These are phyloP conservation scores for Sungouiella blattae DNA, from an alignment of 805 yeast species.

Conservation along the genomic window DNA sequence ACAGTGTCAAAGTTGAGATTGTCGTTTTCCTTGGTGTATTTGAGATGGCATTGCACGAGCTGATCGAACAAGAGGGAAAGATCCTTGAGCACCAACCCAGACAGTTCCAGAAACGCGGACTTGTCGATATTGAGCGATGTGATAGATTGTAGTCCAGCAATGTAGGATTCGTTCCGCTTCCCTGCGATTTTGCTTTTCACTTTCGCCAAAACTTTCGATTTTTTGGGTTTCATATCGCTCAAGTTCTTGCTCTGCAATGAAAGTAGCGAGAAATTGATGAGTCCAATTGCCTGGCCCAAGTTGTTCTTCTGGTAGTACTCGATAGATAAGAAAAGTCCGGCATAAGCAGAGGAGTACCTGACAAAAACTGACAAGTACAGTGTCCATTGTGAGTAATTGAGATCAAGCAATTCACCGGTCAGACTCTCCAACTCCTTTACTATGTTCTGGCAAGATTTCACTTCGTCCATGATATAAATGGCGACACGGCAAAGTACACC, in stretches of 20 bases:
- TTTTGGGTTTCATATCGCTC: constrained; percentile 7
- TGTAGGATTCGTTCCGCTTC: constrained; percentile 28
- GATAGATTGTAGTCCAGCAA: constrained; percentile 30
- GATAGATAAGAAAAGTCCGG: constrained; percentile 42
- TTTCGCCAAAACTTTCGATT: constrained; percentile 16
- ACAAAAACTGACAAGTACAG: constrained; percentile 29
- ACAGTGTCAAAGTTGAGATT: constrained; percentile 40
- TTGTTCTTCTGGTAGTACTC: constrained; percentile 44
- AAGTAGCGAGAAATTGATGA: constrained; percentile 35
- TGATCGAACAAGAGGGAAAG: constrained; percentile 39
- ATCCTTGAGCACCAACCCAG: constrained; percentile 35
- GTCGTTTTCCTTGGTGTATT: constrained; percentile 42
- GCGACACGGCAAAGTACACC: constrained; percentile 46
- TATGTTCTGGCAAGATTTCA: constrained; percentile 21
- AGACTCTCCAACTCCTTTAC: constrained; percentile 9
- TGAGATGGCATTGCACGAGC: constrained; percentile 35
- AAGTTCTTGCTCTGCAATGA: constrained; percentile 31
- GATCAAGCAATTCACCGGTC: constrained; percentile 5
- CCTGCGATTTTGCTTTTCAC: constrained; percentile 25
- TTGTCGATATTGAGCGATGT: constrained; percentile 33
- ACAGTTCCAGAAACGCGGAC: constrained; percentile 30
- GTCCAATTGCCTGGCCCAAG: constrained; percentile 46
- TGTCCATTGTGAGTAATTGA: constrained; percentile 20
- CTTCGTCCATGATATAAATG: constrained; percentile 35
- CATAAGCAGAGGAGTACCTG: constrained; percentile 39